Conservation (phyloP, 179 eudicot genomes). For the Beta lomatogona region DNA sequence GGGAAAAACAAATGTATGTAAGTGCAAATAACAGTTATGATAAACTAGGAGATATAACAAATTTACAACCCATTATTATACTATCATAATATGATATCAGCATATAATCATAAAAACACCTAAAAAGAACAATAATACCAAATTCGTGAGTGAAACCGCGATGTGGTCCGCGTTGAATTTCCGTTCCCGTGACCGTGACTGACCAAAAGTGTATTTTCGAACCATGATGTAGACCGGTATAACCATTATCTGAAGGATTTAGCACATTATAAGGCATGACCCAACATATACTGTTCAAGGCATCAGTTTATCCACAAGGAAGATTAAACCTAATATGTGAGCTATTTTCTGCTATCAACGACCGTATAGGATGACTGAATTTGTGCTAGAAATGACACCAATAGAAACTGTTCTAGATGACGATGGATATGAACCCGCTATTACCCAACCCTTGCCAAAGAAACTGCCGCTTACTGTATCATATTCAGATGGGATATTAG, state of each 20-base stretch:
- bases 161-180: too few relatives aligned
- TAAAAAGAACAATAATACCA: too few relatives aligned
- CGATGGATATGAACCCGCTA: neutral
- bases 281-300: neutral
- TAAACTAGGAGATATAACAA: too few relatives aligned
- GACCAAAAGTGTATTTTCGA: too few relatives aligned
- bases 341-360: neutral
- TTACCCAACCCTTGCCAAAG: constrained; percentile 16
- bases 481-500: constrained; percentile 27
- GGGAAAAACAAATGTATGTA: too few relatives aligned
- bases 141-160: too few relatives aligned
- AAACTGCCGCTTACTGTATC: constrained; percentile 6
- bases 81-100: too few relatives aligned
- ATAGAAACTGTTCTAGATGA: constrained; percentile 7
- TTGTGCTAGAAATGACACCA: neutral
- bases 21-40: too few relatives aligned
- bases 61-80: too few relatives aligned
- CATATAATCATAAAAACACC: too few relatives aligned
- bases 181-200: too few relatives aligned
- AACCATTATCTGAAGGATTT: neutral
- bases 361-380: constrained; percentile 19
- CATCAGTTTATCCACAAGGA: neutral
- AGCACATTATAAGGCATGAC: neutral
- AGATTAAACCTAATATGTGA: neutral
- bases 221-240: too few relatives aligned